Conservation (phyloP, 192 early-diverging fungal genomes). For the Podila verticillata region DNA sequence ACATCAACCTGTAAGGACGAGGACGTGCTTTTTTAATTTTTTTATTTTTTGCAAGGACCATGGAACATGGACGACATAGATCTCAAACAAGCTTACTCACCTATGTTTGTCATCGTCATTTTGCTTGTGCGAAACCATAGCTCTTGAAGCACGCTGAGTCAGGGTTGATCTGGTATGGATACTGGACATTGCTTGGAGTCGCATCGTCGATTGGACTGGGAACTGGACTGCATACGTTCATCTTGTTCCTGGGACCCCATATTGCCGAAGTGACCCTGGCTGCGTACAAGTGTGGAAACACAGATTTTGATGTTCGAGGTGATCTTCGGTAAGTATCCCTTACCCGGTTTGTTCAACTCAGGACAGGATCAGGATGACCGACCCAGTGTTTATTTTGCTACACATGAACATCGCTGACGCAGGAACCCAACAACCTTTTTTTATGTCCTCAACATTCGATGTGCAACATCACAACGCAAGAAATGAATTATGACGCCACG, state of each 20-base stretch:
- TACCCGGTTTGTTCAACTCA: background rate
- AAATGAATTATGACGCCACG: background rate
- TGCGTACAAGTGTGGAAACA: constrained; percentile 81
- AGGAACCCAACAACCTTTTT: background rate
- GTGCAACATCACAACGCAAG: background rate
- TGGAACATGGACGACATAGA: no score
- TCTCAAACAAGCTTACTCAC: no score
- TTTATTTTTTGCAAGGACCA: no score
- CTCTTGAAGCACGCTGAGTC: constrained; percentile 62
- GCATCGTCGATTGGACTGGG: constrained; percentile 93
- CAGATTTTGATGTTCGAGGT: constrained; percentile 79
- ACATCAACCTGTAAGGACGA: constrained; percentile 63
- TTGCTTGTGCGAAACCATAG: constrained; percentile 16
- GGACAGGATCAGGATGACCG: no score
- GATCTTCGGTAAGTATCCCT: constrained; percentile 60
- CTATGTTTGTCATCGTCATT: background rate
- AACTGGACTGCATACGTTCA: constrained; percentile 94
- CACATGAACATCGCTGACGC: no score
- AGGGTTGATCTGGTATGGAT: constrained; percentile 82
- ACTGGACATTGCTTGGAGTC: constrained; percentile 89
- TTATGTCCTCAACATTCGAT: background rate
- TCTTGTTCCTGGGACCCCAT: constrained; percentile 92
- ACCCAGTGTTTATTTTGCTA: no score
- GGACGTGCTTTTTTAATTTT: no score
- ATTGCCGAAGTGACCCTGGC: constrained; percentile 91